Evolutionary conservation across 805 yeast genomes (phyloP), one percentile per base, ranked within the genome.

Genomic region (Wickerhamomyces chaumierensis): DNA sequence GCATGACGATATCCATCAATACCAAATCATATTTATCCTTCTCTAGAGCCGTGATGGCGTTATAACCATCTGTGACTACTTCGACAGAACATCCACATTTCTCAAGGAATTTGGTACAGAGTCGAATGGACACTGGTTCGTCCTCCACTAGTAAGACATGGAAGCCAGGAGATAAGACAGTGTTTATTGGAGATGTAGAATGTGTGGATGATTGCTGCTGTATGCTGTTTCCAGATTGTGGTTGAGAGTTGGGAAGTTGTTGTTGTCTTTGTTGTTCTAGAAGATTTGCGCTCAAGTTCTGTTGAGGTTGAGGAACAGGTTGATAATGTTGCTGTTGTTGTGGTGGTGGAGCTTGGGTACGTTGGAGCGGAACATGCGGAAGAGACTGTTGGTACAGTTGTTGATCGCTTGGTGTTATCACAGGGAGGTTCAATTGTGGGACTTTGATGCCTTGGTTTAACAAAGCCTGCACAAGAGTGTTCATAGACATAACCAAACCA

Each of bases 1-100:
- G 94, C 92, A 83, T 83, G 18, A 83, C 90, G 38, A 83, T 83
- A 60, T 83, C 94, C 94, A 83, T 83, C 34, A 83, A 57, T 1
- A 83, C 90, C 42, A 83, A 62, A 58, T 81, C 94, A 51, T 78
- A 83, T 48, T 78, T 73, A 28, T 74, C 73, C 37, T 75, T 73
- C 53, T 80, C 88, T 23, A 82, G 73, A 0, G 78, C 80, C 27
- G 77, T 71, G 34, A 92, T 86, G 3, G 96, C 96, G 28, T 84
- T 78, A 11, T 90, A 61, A 0, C 98, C 99, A 61, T 90, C 96
- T 5, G 86, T 81, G 0, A 85, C 96, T 16, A 87, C 85, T 35
- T 92, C 90, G 4, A 90, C 95, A 13, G 86, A 78, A 57, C 96
- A 88, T 0, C 96, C 96, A 56, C 83, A 86, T 52, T 85, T 83